Evolutionary conservation across 2,329 filamentous ascomycete genomes (phyloP).

Genomic region (Botryosphaeria dothidea): DNA sequence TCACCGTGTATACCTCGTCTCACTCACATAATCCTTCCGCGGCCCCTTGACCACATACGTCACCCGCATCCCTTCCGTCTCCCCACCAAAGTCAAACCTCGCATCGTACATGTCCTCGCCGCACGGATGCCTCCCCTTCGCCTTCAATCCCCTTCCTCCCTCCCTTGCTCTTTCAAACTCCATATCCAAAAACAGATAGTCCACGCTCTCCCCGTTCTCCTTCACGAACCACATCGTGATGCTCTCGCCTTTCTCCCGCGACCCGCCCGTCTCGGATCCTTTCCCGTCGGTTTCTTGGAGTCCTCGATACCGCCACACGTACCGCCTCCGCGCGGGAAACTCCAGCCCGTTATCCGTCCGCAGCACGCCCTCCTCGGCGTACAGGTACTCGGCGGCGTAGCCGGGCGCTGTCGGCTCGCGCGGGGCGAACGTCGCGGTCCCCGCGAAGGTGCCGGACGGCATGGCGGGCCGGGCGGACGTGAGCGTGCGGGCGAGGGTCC

Average conservation of each 20-base stretch:
- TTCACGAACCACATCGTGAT: constrained; percentile 70
- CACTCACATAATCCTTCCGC: constrained; percentile 42
- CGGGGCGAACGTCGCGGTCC: constrained; percentile 65
- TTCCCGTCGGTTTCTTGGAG: too few relatives aligned
- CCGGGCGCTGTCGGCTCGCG: constrained; percentile 51
- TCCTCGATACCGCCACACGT: constrained; percentile 67
- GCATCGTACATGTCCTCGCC: constrained; percentile 72
- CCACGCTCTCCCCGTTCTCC: constrained; percentile 62
- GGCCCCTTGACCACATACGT: constrained; percentile 42
- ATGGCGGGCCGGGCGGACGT: constrained; percentile 58
- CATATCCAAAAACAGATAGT: constrained; percentile 77
- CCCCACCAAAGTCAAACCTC: constrained; percentile 61
- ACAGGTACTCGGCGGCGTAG: constrained; percentile 60
- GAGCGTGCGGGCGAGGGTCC: constrained; percentile 63
- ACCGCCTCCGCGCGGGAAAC: constrained; percentile 64
- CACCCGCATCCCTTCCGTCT: constrained; percentile 34
- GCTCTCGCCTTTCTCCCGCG: constrained; percentile 47
- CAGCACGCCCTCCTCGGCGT: constrained; percentile 68
- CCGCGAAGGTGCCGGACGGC: constrained; percentile 66
- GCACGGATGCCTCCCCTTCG: constrained; percentile 68
- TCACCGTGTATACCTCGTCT: constrained; percentile 32
- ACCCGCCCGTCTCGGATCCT: constrained; percentile 19
- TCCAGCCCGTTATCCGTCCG: constrained; percentile 54
- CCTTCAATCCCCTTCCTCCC: constrained; percentile 39
- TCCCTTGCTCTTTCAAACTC: constrained; percentile 39